A percentile compares a stretch with the other conserved stretches of the same genome.
Conservation (phyloP, 192 early-diverging fungal genomes). For the Paraglomus occultum region DNA sequence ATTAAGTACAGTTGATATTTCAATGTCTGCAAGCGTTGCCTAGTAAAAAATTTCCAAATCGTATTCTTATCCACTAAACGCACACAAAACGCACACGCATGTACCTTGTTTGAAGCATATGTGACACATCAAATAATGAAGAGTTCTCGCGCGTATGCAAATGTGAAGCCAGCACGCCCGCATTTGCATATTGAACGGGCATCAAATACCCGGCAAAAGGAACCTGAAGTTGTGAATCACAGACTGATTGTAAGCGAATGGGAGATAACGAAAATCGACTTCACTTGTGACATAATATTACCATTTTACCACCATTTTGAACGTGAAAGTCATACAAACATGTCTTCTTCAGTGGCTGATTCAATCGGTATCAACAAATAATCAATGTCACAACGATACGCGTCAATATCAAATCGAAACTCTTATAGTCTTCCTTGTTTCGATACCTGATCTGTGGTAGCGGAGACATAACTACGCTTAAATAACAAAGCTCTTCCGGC, state of each 20-base stretch:
- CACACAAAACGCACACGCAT: too few species aligned
- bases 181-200: conserved; percentile 87
- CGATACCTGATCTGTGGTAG: too few species aligned
- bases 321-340: conserved; percentile 93
- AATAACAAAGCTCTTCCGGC: too few species aligned
- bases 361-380: too few species aligned
- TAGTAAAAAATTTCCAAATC: too few species aligned
- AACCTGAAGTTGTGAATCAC: conserved; percentile 31
- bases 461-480: too few species aligned
- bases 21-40: too few species aligned
- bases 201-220: conserved; percentile 97
- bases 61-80: too few species aligned
- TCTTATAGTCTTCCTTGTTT: too few species aligned
- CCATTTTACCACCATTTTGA: conserved; percentile 91
- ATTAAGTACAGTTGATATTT: too few species aligned
- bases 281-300: neutral
- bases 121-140: conserved; percentile 96
- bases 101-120: conserved; percentile 95
- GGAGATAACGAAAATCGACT: neutral
- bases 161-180: conserved; percentile 90
- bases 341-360: conserved; percentile 60
- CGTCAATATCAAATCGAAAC: too few species aligned
- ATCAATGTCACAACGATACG: too few species aligned
- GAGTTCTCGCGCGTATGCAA: conserved; percentile 84
- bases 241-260: neutral